Evolutionary conservation across 495 filamentous ascomycete genomes (phyloP), one percentile per base, ranked within the genome.

Genomic region (Penicillium paxilli): DNA sequence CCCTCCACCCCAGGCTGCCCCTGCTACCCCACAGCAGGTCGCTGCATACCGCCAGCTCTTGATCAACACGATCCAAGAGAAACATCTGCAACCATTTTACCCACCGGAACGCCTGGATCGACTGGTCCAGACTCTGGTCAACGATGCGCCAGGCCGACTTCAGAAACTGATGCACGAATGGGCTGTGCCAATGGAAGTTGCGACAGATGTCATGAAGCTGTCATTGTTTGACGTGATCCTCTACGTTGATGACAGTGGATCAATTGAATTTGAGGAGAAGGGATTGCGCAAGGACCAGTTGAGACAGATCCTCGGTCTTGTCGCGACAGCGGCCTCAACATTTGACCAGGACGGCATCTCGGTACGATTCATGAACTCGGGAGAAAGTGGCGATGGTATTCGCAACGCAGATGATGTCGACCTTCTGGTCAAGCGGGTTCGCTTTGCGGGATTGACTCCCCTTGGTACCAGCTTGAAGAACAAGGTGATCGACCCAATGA

Each of bases 161-260:
- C 72, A 75, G 52, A 74, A 72, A 46, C 51, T 87, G 17, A 78
- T 77, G 49, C 66, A 76, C 38, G 77, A 77, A 47, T 86, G 83
- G 80, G 62, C 69, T 19, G 71, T 90, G 26, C 77, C 76, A 0
- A 77, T 70, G 54, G 87, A 89, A 62, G 76, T 89, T 14, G 86
- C 80, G 4, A 82, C 79, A 50, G 87, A 89, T 65, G 76, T 89
- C 47, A 82, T 87, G 50, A 87, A 87, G 62, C 76, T 89, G 8
- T 74, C 80, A 2, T 65, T 90, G 45, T 90, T 80, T 60, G 87
- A 90, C 55, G 78, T 87, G 28, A 69, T 87, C 44, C 72, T 90
- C 23, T 88, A 85, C 59, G 84, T 89, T 46, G 86, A 89, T 61
- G 87, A 90, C 66, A 87, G 83, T 65, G 87, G 87, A 11, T 89